These are phyloP conservation scores for Coemansia sp. DNA, from an alignment of 192 early-diverging fungal species.

Conservation along the genomic window DNA sequence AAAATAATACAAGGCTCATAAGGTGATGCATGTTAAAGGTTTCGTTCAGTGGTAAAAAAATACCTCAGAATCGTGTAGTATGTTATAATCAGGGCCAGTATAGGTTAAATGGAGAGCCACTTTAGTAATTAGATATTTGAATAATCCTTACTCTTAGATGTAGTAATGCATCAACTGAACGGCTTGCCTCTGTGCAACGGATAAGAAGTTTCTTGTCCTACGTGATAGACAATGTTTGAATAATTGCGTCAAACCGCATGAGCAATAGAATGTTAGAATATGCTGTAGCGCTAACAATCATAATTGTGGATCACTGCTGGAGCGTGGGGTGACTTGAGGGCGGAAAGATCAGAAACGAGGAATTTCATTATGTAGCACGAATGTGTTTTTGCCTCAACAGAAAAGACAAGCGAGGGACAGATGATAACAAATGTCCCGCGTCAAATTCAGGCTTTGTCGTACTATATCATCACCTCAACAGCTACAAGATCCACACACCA, in stretches of 20 bases:
- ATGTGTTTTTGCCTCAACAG: constrained; percentile 39
- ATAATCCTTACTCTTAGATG: too few species aligned
- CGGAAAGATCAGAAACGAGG: constrained; percentile 53
- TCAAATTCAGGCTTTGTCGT: constrained; percentile 48
- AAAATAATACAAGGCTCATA: constrained; percentile 28
- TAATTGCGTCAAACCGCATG: too few species aligned
- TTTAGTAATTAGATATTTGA: too few species aligned
- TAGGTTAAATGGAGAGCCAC: not conserved
- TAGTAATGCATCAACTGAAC: too few species aligned
- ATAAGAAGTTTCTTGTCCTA: too few species aligned
- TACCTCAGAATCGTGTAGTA: constrained; percentile 16
- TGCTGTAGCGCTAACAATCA: too few species aligned
- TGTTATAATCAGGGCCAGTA: constrained; percentile 44
- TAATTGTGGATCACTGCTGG: too few species aligned
- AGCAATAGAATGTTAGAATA: too few species aligned
- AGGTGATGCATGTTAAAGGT: constrained; percentile 53
- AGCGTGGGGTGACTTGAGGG: too few species aligned
- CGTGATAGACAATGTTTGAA: too few species aligned
- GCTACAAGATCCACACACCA: not conserved
- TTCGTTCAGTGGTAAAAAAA: constrained; percentile 20
- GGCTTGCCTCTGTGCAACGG: too few species aligned
- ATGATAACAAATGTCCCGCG: constrained; percentile 51
- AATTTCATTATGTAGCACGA: constrained; percentile 51
- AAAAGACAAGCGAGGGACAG: constrained; percentile 54
- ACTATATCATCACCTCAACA: constrained; percentile 53